Evolutionary conservation across 2,329 filamentous ascomycete genomes (phyloP).

Genomic region (Colletotrichum higginsianum): DNA sequence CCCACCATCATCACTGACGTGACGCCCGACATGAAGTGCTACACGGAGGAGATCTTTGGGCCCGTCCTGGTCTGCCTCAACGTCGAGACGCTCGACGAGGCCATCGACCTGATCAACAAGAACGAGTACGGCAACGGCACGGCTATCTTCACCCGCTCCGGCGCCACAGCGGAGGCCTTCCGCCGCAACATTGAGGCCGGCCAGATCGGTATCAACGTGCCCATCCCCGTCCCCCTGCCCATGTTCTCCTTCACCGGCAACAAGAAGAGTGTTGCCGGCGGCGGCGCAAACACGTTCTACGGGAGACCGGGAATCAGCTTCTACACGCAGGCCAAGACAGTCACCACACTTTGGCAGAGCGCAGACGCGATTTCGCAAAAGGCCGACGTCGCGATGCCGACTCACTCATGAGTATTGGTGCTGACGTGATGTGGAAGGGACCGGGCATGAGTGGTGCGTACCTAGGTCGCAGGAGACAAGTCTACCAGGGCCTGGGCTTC

Average conservation of each 20-base stretch:
- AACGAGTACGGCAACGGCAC: conserved; percentile 92
- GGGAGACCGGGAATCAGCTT: conserved; percentile 93
- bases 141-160: conserved; percentile 86
- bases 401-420: conserved; percentile 51
- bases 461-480: neutral
- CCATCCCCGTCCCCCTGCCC: conserved; percentile 80
- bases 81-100: conserved; percentile 83
- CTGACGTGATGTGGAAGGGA: neutral
- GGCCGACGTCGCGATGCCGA: conserved; percentile 91
- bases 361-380: conserved; percentile 89
- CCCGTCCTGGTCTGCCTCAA: conserved; percentile 88
- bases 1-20: conserved; percentile 89
- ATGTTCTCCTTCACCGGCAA: conserved; percentile 83
- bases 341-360: conserved; percentile 90
- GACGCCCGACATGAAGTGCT: conserved; percentile 85
- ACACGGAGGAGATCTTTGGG: conserved; percentile 88
- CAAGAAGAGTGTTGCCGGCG: conserved; percentile 93
- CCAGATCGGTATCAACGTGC: conserved; percentile 89
- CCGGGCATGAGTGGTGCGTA: neutral
- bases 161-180: conserved; percentile 83
- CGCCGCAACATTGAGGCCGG: conserved; percentile 86
- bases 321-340: conserved; percentile 98
- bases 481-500: neutral
- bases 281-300: conserved; percentile 95
- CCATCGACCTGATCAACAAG: conserved; percentile 84